Base-by-base conservation (phyloP, 2,329 filamentous ascomycete species). In the Aspergillus candidus region DNA sequence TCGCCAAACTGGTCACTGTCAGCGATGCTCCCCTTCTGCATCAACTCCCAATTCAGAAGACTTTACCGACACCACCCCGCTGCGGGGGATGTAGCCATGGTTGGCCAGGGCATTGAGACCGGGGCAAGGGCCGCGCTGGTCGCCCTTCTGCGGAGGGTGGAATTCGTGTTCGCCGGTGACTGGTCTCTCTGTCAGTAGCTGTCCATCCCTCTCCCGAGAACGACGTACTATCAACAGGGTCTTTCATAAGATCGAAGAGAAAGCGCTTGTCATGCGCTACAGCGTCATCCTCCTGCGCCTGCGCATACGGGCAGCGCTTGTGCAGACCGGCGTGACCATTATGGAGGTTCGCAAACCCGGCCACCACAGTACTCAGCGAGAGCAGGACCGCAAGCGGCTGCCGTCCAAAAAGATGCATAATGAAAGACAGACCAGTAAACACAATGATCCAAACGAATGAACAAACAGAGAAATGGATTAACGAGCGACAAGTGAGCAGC, bases 21-120 rank as follows among this genome's bases (percentile, higher is more conserved):
- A 53, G 49, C 27, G 14, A 34, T 10, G 22, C 22, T 27, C 22
- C 8, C 22, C 8, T 27, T 3, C 22, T 27, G 22, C 12, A 8
- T 8, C 8, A 11, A 12, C 14, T 10, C 22, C 22, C 6, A 2
- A 27, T 3, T 17, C 36, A n/a, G 6, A 11, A 6, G 14, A n/a
- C 4, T 27, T 30, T 53, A 62, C 60, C 27, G 56, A 56, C 3
- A 61, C 58, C 17, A 71, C 59, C 31, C 69, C 68, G 46, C 66
- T 64, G 22, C 62, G 66, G 6, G 66, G 64, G n/a, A 71, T 66
- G 37, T 70, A 71, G 11, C 57, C 61, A 53, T 72, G 68, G 41
- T 71, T 71, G 35, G 68, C 68, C 37, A 71, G 53, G 4, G 69
- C 68, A 51, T 72, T 72, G 30, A 71, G 52, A 27, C 67, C 67